These are phyloP conservation scores for Aspergillus uvarum DNA, from an alignment of 2,329 filamentous ascomycete species.

Conservation along the genomic window DNA sequence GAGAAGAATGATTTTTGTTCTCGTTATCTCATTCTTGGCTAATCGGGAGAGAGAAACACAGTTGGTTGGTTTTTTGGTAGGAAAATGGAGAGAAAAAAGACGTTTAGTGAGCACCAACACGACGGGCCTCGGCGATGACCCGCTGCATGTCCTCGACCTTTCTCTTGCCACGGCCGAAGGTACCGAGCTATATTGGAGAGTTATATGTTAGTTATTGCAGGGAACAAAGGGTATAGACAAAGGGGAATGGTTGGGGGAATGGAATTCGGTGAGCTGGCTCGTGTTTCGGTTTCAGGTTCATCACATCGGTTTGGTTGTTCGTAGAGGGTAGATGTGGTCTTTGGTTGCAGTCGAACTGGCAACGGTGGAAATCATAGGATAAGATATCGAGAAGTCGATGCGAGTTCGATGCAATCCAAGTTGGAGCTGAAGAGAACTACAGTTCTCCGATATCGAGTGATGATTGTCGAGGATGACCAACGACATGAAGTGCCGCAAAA, in stretches of 20 bases:
- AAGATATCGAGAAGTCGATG: too few species aligned
- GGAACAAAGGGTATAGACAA: not conserved
- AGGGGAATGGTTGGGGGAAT: not conserved
- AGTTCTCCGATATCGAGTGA: not conserved
- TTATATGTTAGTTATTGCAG: conserved; percentile 18
- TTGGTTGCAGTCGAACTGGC: too few species aligned
- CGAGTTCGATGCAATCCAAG: too few species aligned
- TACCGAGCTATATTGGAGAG: conserved; percentile 70
- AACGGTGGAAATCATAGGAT: too few species aligned
- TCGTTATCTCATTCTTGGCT: conserved; percentile 29
- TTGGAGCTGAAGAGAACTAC: too few species aligned
- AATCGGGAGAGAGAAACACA: conserved; percentile 17
- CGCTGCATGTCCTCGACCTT: conserved; percentile 99
- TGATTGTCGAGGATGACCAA: not conserved
- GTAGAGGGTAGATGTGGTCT: too few species aligned
- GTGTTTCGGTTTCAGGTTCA: not conserved
- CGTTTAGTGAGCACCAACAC: conserved; percentile 64
- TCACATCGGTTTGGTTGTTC: not conserved
- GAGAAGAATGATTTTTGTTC: conserved; percentile 10
- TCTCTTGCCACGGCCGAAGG: conserved; percentile 96
- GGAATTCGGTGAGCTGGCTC: not conserved
- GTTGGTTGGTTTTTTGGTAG: not conserved
- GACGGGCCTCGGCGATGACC: conserved; percentile 94
- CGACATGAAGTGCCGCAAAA: not conserved
- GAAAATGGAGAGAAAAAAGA: conserved; percentile 16